phyloP scores from a whole-genome alignment of 495 filamentous ascomycete species.

The Aspergillus nidulans region DNA sequence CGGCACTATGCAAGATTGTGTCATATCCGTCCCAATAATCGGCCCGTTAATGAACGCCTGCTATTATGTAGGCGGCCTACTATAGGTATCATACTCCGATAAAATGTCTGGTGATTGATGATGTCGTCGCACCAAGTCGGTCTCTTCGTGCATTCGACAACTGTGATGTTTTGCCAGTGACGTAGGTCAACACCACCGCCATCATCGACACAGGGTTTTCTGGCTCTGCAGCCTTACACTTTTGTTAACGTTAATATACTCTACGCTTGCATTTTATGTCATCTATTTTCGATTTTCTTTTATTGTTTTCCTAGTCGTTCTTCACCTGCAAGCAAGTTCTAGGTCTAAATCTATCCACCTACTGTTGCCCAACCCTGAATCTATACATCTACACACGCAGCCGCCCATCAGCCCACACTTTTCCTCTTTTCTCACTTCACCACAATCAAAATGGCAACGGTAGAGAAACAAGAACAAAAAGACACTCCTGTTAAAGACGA shows the following conservation, averaged over 20 bases:
- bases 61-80: not conserved
- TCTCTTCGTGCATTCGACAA: not conserved
- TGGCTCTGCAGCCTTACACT: not conserved
- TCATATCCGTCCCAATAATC: not conserved
- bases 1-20: not conserved
- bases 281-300: not conserved
- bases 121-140: not conserved
- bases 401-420: not conserved
- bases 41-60: not conserved
- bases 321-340: not conserved
- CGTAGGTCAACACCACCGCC: not conserved
- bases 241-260: constrained; percentile 5
- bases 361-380: not conserved
- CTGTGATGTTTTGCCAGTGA: not conserved
- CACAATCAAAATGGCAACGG: constrained; percentile 33
- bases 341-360: not conserved
- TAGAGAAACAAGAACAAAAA: constrained; percentile 35
- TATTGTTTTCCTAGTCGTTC: not conserved
- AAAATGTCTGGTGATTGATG: not conserved
- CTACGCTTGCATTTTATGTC: constrained; percentile 1
- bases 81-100: too few species aligned
- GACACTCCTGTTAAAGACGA: constrained; percentile 33
- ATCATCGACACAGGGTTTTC: not conserved
- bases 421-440: not conserved
- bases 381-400: constrained; percentile 2